Evolutionary conservation across 2,329 filamentous ascomycete species (phyloP).

Genomic region (Arthroderma uncinatum): DNA sequence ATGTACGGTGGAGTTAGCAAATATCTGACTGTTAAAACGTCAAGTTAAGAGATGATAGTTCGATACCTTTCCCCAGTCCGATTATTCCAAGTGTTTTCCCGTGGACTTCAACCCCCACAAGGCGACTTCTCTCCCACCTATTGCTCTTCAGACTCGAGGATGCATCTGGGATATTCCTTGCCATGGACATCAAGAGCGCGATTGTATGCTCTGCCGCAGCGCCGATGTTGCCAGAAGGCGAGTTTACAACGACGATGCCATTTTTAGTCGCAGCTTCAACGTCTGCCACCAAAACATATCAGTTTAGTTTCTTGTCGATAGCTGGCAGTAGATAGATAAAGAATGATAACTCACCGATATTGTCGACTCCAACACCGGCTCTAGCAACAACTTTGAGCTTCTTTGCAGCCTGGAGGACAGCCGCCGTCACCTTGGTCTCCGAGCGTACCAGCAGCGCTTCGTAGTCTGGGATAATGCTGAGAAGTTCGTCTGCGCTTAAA

Average conservation of each 20-base stretch:
- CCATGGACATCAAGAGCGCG: constrained; percentile 60
- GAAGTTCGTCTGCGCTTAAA: constrained; percentile 52
- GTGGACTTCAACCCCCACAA: constrained; percentile 68
- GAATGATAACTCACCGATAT: constrained; percentile 44
- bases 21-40: background rate
- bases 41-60: background rate
- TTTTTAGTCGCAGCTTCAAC: constrained; percentile 59
- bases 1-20: constrained; percentile 4
- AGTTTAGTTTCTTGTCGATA: background rate
- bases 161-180: constrained; percentile 60
- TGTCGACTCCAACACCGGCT: constrained; percentile 73
- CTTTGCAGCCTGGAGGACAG: constrained; percentile 53
- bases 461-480: constrained; percentile 57
- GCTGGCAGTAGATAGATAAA: background rate
- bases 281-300: constrained; percentile 32
- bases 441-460: constrained; percentile 69
- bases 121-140: constrained; percentile 62
- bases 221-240: constrained; percentile 66
- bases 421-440: constrained; percentile 66
- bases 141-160: constrained; percentile 59
- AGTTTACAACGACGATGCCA: constrained; percentile 72
- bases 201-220: constrained; percentile 72
- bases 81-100: constrained; percentile 67
- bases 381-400: constrained; percentile 67
- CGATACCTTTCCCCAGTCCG: constrained; percentile 61